phyloP scores from a whole-genome alignment of 139 green algal genomes.

The Tetraselmis striata region DNA sequence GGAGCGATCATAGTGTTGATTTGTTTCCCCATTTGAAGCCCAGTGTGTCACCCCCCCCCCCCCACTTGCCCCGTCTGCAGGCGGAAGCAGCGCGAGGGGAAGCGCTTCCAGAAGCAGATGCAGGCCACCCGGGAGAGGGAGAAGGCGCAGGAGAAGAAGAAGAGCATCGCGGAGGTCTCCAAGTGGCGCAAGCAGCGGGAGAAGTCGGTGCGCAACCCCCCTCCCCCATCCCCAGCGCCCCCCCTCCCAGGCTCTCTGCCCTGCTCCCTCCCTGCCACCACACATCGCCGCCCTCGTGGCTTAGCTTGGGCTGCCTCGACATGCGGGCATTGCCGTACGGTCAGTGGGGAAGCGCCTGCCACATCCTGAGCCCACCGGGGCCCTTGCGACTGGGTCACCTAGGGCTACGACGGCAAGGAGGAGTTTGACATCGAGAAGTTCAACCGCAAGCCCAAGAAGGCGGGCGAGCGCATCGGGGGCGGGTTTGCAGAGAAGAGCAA shows the following conservation, averaged over 20 bases:
- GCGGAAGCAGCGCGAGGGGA: constrained; percentile 82
- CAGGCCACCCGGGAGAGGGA: constrained; percentile 81
- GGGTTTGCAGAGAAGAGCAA: constrained; percentile 23
- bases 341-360: too few species aligned
- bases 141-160: constrained; percentile 74
- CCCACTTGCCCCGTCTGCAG: constrained; percentile 30
- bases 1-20: too few species aligned
- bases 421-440: not conserved
- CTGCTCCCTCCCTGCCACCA: too few species aligned
- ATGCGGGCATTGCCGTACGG: too few species aligned
- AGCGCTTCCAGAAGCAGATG: constrained; percentile 89
- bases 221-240: too few species aligned
- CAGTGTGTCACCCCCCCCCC: not conserved
- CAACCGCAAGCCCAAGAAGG: not conserved
- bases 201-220: constrained; percentile 22
- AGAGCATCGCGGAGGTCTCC: constrained; percentile 66
- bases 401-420: not conserved
- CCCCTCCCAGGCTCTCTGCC: too few species aligned
- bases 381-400: not conserved
- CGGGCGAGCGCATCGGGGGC: not conserved
- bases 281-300: too few species aligned
- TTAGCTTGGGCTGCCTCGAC: too few species aligned
- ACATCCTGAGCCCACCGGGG: too few species aligned
- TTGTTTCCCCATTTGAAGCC: too few species aligned
- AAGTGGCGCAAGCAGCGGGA: constrained; percentile 70